Evolutionary conservation across 202 grass and related monocot genomes (phyloP).

Genomic region (Dendrocalamus latiflorus): DNA sequence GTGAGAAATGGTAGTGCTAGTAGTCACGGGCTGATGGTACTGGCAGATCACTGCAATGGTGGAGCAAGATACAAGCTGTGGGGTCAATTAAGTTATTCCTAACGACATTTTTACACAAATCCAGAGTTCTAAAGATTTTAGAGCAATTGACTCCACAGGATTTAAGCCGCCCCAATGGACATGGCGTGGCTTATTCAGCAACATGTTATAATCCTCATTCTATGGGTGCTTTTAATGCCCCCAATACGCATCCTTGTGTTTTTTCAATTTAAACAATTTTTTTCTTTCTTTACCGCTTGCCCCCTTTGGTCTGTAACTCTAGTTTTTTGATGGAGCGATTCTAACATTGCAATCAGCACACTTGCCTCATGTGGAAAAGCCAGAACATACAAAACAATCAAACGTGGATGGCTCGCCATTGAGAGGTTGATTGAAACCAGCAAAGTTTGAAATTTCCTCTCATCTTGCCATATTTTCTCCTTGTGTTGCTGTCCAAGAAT

Average conservation of each 20-base stretch:
- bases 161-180: too few relatives aligned
- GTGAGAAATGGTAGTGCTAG: too few relatives aligned
- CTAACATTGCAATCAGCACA: not conserved
- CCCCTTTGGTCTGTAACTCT: not conserved
- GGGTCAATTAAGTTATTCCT: too few relatives aligned
- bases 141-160: too few relatives aligned
- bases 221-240: not conserved
- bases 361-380: not conserved
- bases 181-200: not conserved
- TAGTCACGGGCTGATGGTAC: too few relatives aligned
- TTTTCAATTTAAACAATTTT: not conserved
- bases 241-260: slow-evolving; percentile 4
- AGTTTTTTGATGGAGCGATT: not conserved
- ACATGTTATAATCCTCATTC: not conserved
- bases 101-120: not conserved
- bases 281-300: not conserved
- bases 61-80: too few relatives aligned
- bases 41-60: too few relatives aligned
- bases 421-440: not conserved
- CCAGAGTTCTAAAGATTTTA: too few relatives aligned
- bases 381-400: not conserved
- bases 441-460: not conserved
- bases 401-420: not conserved
- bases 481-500: slow-evolving; percentile 15
- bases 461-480: not conserved